Conservation (phyloP, 148 eudicot species). For the Camellia sinensis region DNA sequence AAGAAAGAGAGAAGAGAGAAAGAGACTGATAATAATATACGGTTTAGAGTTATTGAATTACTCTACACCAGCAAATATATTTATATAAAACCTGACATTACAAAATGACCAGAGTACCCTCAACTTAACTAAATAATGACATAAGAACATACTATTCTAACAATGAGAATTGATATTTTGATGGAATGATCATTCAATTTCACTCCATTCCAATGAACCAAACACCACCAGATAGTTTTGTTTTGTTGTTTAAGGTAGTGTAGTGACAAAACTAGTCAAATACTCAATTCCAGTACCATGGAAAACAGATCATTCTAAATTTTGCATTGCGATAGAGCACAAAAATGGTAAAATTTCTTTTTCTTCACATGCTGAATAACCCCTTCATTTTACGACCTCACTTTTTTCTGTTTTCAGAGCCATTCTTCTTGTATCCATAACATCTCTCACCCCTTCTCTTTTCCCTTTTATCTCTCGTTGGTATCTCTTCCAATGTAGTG, state of each 20-base stretch:
- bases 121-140: too few relatives aligned
- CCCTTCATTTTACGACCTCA: not conserved
- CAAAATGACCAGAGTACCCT: too few relatives aligned
- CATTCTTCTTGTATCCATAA: not conserved
- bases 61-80: too few relatives aligned
- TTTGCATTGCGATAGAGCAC: not conserved
- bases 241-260: not conserved
- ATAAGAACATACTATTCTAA: too few relatives aligned
- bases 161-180: too few relatives aligned
- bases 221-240: not conserved
- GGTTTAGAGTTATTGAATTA: too few relatives aligned
- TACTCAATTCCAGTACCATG: not conserved
- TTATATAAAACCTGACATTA: too few relatives aligned
- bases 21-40: too few relatives aligned
- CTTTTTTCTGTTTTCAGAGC: not conserved
- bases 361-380: not conserved
- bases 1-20: too few relatives aligned
- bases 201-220: too few relatives aligned
- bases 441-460: not conserved
- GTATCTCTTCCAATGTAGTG: not conserved
- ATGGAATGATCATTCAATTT: too few relatives aligned
- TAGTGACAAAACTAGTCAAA: not conserved
- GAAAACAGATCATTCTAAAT: not conserved
- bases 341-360: not conserved
- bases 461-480: not conserved